A percentile compares a stretch with the other conserved stretches of the same genome.
Conservation (phyloP, 1,284 basidiomycete species). For the Sparassis latifolia region DNA sequence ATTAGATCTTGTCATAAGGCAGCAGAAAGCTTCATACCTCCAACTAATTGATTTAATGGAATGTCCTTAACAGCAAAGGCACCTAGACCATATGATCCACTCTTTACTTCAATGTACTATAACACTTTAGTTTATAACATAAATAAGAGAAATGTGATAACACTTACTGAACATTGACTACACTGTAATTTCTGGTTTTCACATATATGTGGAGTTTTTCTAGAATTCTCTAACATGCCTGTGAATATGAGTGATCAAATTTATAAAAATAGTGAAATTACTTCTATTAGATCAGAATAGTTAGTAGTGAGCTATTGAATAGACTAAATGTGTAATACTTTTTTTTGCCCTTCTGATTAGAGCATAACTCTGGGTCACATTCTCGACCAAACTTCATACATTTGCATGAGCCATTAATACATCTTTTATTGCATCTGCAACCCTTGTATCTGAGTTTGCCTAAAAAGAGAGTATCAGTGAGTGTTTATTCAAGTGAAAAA, state of each 20-base stretch:
- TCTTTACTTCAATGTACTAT: constrained; percentile 29
- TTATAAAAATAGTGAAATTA: not conserved
- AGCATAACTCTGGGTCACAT: constrained; percentile 36
- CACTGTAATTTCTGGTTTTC: constrained; percentile 8
- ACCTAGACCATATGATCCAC: constrained; percentile 36
- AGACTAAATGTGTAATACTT: not conserved
- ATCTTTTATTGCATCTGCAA: constrained; percentile 29
- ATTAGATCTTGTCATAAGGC: not conserved
- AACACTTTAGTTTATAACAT: not conserved
- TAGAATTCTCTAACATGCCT: not conserved
- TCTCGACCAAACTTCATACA: constrained; percentile 31
- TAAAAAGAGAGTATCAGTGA: constrained; percentile 5
- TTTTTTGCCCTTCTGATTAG: not conserved
- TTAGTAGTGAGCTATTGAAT: not conserved
- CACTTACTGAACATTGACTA: constrained; percentile 5
- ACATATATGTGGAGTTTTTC: constrained; percentile 5
- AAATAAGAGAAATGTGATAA: not conserved
- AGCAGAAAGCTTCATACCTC: constrained; percentile 24
- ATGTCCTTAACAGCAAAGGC: constrained; percentile 32
- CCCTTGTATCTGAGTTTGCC: constrained; percentile 34
- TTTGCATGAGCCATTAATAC: constrained; percentile 22
- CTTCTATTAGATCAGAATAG: not conserved
- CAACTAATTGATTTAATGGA: constrained; percentile 26
- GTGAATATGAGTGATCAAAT: not conserved
- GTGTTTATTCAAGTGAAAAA: not conserved